phyloP scores from a whole-genome alignment of 1,139 yeast genomes.

The Candida pseudoviswanathii region DNA sequence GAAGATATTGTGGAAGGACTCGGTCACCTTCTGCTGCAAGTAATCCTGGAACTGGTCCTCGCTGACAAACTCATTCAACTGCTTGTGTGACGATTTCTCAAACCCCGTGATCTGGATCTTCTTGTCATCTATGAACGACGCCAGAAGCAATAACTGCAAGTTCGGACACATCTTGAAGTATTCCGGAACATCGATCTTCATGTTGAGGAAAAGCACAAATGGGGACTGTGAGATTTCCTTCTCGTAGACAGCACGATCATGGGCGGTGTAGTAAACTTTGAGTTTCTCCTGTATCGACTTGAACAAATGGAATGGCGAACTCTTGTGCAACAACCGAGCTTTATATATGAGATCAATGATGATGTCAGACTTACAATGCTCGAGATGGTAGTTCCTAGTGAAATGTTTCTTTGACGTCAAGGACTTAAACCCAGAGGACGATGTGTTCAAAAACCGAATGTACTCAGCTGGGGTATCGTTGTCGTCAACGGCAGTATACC shows the following conservation, averaged over 20 bases:
- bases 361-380: constrained; percentile 13
- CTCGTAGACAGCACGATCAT: constrained; percentile 60
- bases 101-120: constrained; percentile 32
- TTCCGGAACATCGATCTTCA: constrained; percentile 23
- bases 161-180: constrained; percentile 29
- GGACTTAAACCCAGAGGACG: constrained; percentile 27
- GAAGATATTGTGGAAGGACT: constrained; percentile 24
- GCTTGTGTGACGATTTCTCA: constrained; percentile 25
- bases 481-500: constrained; percentile 35
- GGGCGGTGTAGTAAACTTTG: constrained; percentile 75
- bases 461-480: constrained; percentile 20
- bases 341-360: constrained; percentile 72
- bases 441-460: constrained; percentile 30
- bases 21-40: constrained; percentile 25
- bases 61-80: constrained; percentile 27
- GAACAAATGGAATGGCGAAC: constrained; percentile 86
- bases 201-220: constrained; percentile 66
- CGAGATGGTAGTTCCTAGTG: constrained; percentile 7
- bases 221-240: constrained; percentile 64
- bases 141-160: constrained; percentile 30
- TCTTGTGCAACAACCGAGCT: constrained; percentile 75
- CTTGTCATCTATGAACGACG: constrained; percentile 30
- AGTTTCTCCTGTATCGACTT: constrained; percentile 36
- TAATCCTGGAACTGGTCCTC: constrained; percentile 24
- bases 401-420: constrained; percentile 14